Evolutionary conservation across 306 rosid genomes (phyloP).

Genomic region (barrel medic (Medicago truncatula)): MtrunA17r5.0-ANR NC_053048.1:51743501-51744000

Average conservation of each 20-base stretch:
- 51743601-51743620: constrained; percentile 56
- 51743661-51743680: constrained; percentile 49
- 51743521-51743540: constrained; percentile 35
- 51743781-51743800: constrained; percentile 47
- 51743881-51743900: constrained; percentile 32
- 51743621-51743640: constrained; percentile 52
- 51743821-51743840: not conserved
- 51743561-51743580: constrained; percentile 53
- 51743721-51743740: constrained; percentile 67
- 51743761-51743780: constrained; percentile 51
- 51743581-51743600: constrained; percentile 50
- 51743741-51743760: constrained; percentile 49
- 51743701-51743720: constrained; percentile 60
- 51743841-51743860: not conserved
- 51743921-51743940: too few relatives aligned
- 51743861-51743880: constrained; percentile 29
- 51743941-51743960: not conserved
- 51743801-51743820: not conserved
- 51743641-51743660: constrained; percentile 66
- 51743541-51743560: constrained; percentile 19
- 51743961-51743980: too few relatives aligned
- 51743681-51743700: constrained; percentile 54
- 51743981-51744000: too few relatives aligned
- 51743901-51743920: not conserved
- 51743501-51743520: constrained; percentile 56